These are phyloP conservation scores for Corchorus capsularis DNA, from an alignment of 345 rosid species.

Conservation along the genomic window DNA sequence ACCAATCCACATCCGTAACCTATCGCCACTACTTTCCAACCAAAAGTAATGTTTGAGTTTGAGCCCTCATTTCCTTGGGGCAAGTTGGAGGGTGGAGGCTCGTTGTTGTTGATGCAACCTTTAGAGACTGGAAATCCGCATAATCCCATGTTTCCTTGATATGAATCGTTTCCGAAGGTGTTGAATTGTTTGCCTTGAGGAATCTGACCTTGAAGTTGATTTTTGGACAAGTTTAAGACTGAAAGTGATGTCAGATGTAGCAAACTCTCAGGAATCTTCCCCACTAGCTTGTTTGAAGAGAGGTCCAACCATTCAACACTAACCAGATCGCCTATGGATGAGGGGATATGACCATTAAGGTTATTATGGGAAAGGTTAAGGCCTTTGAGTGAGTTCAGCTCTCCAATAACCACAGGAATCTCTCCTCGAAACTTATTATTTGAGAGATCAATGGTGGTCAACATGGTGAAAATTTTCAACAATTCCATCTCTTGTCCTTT, in stretches of 20 bases:
- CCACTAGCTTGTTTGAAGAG: conserved; percentile 24
- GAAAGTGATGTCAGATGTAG: not conserved
- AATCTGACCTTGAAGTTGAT: conserved; percentile 16
- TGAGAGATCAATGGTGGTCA: conserved; percentile 30
- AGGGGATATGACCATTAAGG: conserved; percentile 11
- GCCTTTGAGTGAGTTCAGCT: conserved; percentile 19
- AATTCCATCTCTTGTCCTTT: conserved; percentile 20
- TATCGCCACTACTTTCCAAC: conserved; percentile 8
- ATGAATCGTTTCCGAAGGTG: conserved; percentile 17
- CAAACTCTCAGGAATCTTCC: conserved; percentile 25
- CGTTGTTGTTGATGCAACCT: not conserved
- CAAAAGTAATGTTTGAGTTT: not conserved
- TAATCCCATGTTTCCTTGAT: conserved; percentile 19
- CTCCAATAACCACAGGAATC: conserved; percentile 25
- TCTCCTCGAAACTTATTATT: conserved; percentile 27
- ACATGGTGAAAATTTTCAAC: not conserved
- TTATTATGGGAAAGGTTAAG: conserved; percentile 33
- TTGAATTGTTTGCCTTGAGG: conserved; percentile 26
- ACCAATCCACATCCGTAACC: conserved; percentile 17
- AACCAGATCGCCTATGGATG: conserved; percentile 15
- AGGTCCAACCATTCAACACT: conserved; percentile 27
- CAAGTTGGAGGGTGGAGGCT: not conserved
- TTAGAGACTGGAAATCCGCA: conserved; percentile 23
- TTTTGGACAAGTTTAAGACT: conserved; percentile 17
- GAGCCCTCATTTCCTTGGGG: not conserved